These are phyloP conservation scores for Castanea crenata DNA, from an alignment of 306 rosid genomes.

Conservation along the genomic window DNA sequence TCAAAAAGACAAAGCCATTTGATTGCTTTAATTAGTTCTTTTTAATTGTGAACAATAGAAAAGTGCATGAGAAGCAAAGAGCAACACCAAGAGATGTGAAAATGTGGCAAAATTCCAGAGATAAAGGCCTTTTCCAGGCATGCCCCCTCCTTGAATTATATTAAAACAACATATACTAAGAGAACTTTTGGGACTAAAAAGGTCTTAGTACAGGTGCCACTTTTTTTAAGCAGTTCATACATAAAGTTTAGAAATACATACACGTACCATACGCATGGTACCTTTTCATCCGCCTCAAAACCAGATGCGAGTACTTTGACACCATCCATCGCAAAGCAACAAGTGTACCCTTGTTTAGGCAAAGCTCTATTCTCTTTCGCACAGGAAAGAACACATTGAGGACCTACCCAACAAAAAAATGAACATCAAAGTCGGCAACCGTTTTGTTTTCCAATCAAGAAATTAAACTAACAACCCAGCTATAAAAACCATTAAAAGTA, in stretches of 20 bases:
- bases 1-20: background rate
- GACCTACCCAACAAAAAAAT: conserved; percentile 55
- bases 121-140: background rate
- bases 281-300: conserved; percentile 79
- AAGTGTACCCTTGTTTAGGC: conserved; percentile 76
- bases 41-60: too few relatives aligned
- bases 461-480: conserved; percentile 1
- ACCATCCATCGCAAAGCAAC: conserved; percentile 95
- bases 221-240: background rate
- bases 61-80: background rate
- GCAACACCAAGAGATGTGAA: background rate
- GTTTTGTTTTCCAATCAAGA: background rate
- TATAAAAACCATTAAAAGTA: background rate
- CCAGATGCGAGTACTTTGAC: conserved; percentile 92
- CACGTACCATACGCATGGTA: conserved; percentile 29
- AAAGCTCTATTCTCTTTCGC: conserved; percentile 61
- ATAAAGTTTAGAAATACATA: background rate
- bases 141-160: background rate
- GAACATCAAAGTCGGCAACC: conserved; percentile 9
- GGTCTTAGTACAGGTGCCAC: background rate
- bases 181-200: background rate
- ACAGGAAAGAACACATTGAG: conserved; percentile 81
- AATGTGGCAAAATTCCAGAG: background rate
- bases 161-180: background rate
- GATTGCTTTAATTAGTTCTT: background rate